These are phyloP conservation scores for Xylariaceae sp. DNA, from an alignment of 2,329 filamentous ascomycete species.

Conservation along the genomic window DNA sequence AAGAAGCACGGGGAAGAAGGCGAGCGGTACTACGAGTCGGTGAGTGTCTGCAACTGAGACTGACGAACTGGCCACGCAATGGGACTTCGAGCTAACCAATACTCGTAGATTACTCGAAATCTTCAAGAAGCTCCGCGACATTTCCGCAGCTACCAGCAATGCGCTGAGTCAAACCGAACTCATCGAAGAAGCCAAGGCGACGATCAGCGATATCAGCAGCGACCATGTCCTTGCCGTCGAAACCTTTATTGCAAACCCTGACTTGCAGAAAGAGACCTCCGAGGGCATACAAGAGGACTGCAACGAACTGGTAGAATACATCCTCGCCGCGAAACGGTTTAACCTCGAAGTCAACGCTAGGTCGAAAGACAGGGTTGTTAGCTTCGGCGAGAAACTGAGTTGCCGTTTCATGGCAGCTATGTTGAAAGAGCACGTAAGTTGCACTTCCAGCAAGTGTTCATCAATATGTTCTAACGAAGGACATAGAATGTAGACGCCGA, in stretches of 20 bases:
- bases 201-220: constrained; percentile 75
- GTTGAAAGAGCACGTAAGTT: constrained; percentile 64
- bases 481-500: constrained; percentile 72
- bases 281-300: constrained; percentile 74
- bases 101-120: constrained; percentile 52
- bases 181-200: constrained; percentile 61
- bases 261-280: constrained; percentile 56
- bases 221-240: constrained; percentile 77
- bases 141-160: constrained; percentile 50
- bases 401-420: constrained; percentile 87
- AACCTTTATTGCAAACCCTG: constrained; percentile 53
- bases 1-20: constrained; percentile 88
- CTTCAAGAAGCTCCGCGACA: constrained; percentile 52
- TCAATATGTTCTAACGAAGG: constrained; percentile 24
- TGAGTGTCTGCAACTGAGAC: constrained; percentile 45
- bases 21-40: constrained; percentile 92
- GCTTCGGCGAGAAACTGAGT: constrained; percentile 92
- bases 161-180: constrained; percentile 51
- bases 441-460: background rate
- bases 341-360: constrained; percentile 72
- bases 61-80: background rate
- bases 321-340: constrained; percentile 60
- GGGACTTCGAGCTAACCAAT: constrained; percentile 12
- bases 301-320: constrained; percentile 71
- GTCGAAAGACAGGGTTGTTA: constrained; percentile 83